Conservation (phyloP, 805 yeast species). For the Candida silvicultrix region DNA sequence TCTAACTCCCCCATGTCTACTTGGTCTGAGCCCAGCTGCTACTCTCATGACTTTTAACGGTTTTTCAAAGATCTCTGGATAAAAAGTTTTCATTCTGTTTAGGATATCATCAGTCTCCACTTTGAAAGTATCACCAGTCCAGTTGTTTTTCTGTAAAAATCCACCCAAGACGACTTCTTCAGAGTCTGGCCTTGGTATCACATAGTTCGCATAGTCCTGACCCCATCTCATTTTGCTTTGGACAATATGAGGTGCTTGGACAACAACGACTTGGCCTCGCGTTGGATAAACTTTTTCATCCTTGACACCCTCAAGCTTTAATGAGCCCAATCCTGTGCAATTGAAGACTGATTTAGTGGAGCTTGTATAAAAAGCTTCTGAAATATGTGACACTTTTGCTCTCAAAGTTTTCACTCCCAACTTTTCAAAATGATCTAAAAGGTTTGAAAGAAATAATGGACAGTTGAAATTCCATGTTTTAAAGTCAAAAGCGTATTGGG, state of each 20-base stretch:
- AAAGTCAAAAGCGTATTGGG: constrained; percentile 45
- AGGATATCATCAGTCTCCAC: constrained; percentile 57
- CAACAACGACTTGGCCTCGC: constrained; percentile 74
- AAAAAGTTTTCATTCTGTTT: constrained; percentile 44
- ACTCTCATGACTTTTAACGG: constrained; percentile 41
- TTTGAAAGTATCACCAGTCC: constrained; percentile 53
- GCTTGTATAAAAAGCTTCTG: constrained; percentile 40
- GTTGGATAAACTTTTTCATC: constrained; percentile 64
- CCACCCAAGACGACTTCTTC: constrained; percentile 76
- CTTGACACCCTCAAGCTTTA: constrained; percentile 53
- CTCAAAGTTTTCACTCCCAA: constrained; percentile 49
- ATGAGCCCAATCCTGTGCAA: constrained; percentile 73
- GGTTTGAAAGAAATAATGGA: constrained; percentile 48
- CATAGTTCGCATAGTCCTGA: constrained; percentile 53
- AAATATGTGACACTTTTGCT: constrained; percentile 41
- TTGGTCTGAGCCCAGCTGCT: constrained; percentile 73
- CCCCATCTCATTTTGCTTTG: constrained; percentile 61
- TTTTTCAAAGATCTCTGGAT: constrained; percentile 41
- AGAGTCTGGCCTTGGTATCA: constrained; percentile 66
- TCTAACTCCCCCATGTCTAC: constrained; percentile 69
- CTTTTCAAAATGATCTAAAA: constrained; percentile 36
- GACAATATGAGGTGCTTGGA: constrained; percentile 54
- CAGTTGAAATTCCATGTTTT: constrained; percentile 68
- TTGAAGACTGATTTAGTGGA: constrained; percentile 52
- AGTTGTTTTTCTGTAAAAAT: constrained; percentile 55